Conservation (phyloP, 306 rosid genomes). For the Cucurbita ficifolia region DNA sequence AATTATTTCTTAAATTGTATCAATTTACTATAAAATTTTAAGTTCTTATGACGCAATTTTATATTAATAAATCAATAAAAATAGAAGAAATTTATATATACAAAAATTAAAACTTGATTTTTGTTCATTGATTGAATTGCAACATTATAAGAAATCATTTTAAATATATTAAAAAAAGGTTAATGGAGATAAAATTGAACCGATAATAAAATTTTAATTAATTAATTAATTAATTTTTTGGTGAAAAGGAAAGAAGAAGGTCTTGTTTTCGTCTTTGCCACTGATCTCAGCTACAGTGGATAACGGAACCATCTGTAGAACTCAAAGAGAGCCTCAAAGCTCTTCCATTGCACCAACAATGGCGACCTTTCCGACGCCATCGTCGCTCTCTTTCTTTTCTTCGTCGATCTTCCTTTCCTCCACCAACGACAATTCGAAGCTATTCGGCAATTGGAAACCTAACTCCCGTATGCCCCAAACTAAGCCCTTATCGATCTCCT, state of each 20-base stretch:
- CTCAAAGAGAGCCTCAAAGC: background rate
- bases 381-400: slow-evolving; percentile 38
- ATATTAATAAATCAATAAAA: too few relatives aligned
- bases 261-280: background rate
- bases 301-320: background rate
- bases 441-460: slow-evolving; percentile 7
- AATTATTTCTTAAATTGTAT: too few relatives aligned
- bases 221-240: too few relatives aligned
- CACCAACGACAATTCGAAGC: slow-evolving; percentile 11
- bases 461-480: slow-evolving; percentile 8
- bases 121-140: too few relatives aligned
- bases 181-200: too few relatives aligned
- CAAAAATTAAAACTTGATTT: too few relatives aligned
- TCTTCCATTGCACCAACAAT: slow-evolving; percentile 7
- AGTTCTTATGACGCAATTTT: too few relatives aligned
- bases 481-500: slow-evolving; percentile 23
- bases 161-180: too few relatives aligned
- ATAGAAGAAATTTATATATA: too few relatives aligned
- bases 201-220: too few relatives aligned
- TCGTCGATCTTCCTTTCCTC: slow-evolving; percentile 38
- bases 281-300: slow-evolving; percentile 4
- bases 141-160: too few relatives aligned
- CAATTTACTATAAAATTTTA: too few relatives aligned
- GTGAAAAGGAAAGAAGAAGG: background rate
- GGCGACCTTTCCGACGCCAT: slow-evolving; percentile 27